These are phyloP conservation scores for Sonneratia alba DNA, from an alignment of 345 rosid genomes.

Conservation along the genomic window DNA sequence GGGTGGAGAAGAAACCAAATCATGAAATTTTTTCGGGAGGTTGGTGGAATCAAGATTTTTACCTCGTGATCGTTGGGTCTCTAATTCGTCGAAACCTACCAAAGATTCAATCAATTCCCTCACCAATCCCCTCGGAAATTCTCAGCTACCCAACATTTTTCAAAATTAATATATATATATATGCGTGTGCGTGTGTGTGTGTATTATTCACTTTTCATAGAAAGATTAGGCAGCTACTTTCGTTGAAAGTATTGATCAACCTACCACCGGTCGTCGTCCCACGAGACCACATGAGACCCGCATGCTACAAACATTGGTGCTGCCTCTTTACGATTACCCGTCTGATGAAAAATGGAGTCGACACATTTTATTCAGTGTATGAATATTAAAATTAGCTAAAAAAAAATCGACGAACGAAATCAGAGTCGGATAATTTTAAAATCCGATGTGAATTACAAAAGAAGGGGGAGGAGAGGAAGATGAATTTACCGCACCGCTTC, in stretches of 20 bases:
- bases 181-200: not conserved
- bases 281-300: not conserved
- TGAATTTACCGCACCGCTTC: too few species aligned
- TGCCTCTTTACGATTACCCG: not conserved
- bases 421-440: too few species aligned
- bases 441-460: too few species aligned
- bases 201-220: too few species aligned
- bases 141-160: not conserved
- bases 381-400: not conserved
- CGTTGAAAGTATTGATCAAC: not conserved
- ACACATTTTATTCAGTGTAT: too few species aligned
- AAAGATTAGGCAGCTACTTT: not conserved
- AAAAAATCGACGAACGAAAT: not conserved
- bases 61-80: not conserved
- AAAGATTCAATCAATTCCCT: not conserved
- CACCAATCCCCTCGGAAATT: not conserved
- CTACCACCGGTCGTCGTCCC: not conserved
- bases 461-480: too few species aligned
- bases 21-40: not conserved
- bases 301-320: not conserved
- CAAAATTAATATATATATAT: too few species aligned
- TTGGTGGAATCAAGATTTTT: not conserved
- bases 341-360: too few species aligned
- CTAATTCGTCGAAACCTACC: not conserved
- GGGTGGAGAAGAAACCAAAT: not conserved